Evolutionary conservation across 176 grass and related monocot species (phyloP), one percentile per base, ranked within the genome.

Genomic region (Guadua angustifolia): DNA sequence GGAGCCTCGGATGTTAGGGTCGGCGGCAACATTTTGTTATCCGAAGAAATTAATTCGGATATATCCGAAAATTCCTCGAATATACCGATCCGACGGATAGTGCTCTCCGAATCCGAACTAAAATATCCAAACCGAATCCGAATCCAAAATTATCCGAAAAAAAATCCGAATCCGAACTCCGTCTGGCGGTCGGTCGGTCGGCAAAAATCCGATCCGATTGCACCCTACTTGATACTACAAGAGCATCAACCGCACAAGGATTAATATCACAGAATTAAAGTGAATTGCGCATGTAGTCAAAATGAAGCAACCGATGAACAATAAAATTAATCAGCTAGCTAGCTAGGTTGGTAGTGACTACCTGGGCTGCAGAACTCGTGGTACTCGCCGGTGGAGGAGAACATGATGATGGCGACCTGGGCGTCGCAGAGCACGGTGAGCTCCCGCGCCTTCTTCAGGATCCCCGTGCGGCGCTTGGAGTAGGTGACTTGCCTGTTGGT

Each of bases 361-460:
- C 79, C 87, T 0, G 93, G 73, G 93, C 96, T 95, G 93, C 89
- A 88, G 86, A 94, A 99, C 80, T 99, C 93, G 85, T 94, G 92
- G 88, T 90, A 88, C 89, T 99, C 95, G 73, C 90, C 88, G 83
- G 96, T 95, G 91, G 79, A 85, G 63, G 96, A 99, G 89, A 99
- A 95, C 96, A 99, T 95, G 86, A 99, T 90, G 87, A 99, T 93
- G 64, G 93, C 70, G 57, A 99, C 92, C 85, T 99, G 87, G 14
- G 96, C 96, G 86, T 99, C 96, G 85, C 96, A 99, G 40, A 99
- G 93, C 77, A 99, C 96, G 14, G 91, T 95, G 85, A 99, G 89
- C 83, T 99, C 96, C 15, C 79, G 79, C 11, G 96, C 96, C 91
- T 99, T 99, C 89, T 99, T 99, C 87, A 99, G 88, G 90, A 99